Base-by-base conservation (phyloP, 805 yeast species). In the Wickerhamiella shivajii region DNA sequence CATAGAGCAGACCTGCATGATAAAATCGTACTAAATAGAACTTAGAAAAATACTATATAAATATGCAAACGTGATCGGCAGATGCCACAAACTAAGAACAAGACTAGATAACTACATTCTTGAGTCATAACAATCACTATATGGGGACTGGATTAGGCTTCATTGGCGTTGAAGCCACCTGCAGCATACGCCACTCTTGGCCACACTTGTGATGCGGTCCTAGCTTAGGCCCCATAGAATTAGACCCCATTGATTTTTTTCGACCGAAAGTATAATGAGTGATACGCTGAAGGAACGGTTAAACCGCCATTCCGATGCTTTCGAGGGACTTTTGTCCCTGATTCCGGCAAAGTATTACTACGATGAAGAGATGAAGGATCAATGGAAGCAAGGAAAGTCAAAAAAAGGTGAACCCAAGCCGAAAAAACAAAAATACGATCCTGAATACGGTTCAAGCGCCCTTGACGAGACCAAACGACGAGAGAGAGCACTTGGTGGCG, bases 311-410 rank as follows among this genome's bases (percentile, higher is more conserved):
- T 53, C 59, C 10, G 47, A 48, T 20, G 49, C 95, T 3, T 87
- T 87, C 53, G 81, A 80, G 51, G 93, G 96, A 16, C 61, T 87
- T 33, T 62, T 87, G 39, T 81, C 95, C 14, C 61, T 87, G 54
- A 85, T 87, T 38, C 96, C 97, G 3, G 93, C 96, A 3, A 83
- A 84, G 51, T 84, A 77, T 50, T 87, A 87, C 53, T 84, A 80
- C 52, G 95, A 85, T 53, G 94, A 79, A 24, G 87, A 80, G 38
- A 76, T 87, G 2, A 74, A 77, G 46, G 75, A 76, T 33, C 96
- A 87, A 57, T 85, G 96, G 96, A 74, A 76, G 46, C 77, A 75
- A 46, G 79, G 74, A 60, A 81, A 83, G 61, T 18, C 71, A 19
- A 56, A 55, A 36, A 78, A 77, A 45, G 70, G 66, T 34, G 83